Base-by-base conservation (phyloP, 371 early-diverging fungal species). In the Mucor piriformis region DNA sequence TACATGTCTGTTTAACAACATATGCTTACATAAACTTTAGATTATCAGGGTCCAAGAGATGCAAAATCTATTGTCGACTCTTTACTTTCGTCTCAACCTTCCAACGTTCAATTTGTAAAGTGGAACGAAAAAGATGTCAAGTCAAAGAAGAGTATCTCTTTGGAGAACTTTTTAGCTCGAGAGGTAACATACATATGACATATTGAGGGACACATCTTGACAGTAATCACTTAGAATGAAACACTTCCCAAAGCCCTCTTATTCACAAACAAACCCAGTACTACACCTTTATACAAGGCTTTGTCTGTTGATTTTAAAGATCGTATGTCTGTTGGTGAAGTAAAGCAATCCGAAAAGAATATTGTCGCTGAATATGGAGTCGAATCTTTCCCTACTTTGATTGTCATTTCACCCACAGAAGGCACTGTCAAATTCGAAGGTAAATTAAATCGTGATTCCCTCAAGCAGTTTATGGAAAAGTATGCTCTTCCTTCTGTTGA, bases 31-130 rank as follows among this genome's bases (percentile, higher is more conserved):
- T 42, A 42, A 42, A 18, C 7, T 18, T 0, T 18, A 42, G 96
- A 95, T 64, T 97, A 95, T 80, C 83, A 89, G 48, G 95, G 95
- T 33, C 85, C 82, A 44, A 80, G 97, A 27, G 86, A 86, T 27
- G 90, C 93, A 4, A 85, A 85, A 59, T 82, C 85, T 1, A 86
- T 96, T 49, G 88, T 88, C 2, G 86, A 90, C 42, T 80, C 77
- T 63, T 77, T 89, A n/a, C 66, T 88, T 18, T 65, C 81, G 6
- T 62, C 78, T 59, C 74, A 89, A 37, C 90, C 90, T 23, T 82
- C 85, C 12, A 72, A 82, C 42, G 82, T 86, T 18, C 75, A 71
- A 13, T 76, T 74, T 58, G 60, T 79, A 61, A 82, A 85, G 29
- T 69, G 66, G 37, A 81, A 81, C 47, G 56, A 81, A 6, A 70